Percentiles rank a stretch among this genome's conserved stretches.
Evolutionary conservation across 331 rosid genomes (phyloP).

Genomic region (Quercus phellos): DNA sequence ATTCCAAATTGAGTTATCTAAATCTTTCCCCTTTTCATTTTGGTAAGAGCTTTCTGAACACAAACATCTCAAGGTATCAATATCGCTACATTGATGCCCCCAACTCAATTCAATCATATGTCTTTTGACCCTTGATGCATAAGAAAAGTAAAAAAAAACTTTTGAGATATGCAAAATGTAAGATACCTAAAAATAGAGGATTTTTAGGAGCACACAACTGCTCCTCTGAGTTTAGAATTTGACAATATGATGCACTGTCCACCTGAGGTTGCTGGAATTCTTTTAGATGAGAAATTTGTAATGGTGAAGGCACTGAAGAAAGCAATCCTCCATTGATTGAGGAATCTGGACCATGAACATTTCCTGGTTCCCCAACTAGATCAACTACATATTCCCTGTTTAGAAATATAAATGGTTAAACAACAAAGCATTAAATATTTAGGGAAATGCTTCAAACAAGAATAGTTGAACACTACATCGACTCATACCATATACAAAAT

Average conservation of each 20-base stretch:
- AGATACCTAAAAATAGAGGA: conserved; percentile 47
- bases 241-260: conserved; percentile 39
- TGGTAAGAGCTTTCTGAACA: neutral
- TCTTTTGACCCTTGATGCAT: neutral
- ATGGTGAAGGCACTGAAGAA: conserved; percentile 75
- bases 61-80: neutral
- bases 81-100: neutral
- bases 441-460: neutral
- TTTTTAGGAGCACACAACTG: conserved; percentile 34
- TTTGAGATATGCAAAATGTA: conserved; percentile 19
- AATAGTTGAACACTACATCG: conserved; percentile 8
- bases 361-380: conserved; percentile 97
- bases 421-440: conserved; percentile 2
- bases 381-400: conserved; percentile 95
- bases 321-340: conserved; percentile 81
- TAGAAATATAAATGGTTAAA: conserved; percentile 3
- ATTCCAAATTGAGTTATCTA: neutral
- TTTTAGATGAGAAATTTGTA: conserved; percentile 69
- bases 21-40: neutral
- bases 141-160: neutral
- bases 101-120: conserved; percentile 9
- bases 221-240: conserved; percentile 34
- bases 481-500: neutral
- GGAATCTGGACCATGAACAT: conserved; percentile 86
- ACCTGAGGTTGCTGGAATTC: conserved; percentile 57